phyloP scores from a whole-genome alignment of 345 rosid species.

The Dipteronia sinensis region DNA sequence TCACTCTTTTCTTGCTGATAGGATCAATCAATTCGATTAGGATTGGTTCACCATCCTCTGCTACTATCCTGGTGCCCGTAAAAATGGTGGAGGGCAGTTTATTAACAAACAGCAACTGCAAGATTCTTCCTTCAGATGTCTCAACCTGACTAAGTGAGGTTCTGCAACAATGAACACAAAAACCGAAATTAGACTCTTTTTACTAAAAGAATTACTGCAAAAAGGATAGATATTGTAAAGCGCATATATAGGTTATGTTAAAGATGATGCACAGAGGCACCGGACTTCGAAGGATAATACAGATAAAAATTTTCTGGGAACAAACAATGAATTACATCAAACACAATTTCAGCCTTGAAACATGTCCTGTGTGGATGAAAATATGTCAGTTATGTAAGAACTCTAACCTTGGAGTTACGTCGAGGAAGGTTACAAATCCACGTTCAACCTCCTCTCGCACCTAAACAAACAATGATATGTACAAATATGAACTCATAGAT shows the following conservation, averaged over 20 bases:
- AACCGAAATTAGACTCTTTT: slow-evolving; percentile 1
- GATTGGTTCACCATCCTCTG: slow-evolving; percentile 47
- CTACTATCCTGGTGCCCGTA: slow-evolving; percentile 56
- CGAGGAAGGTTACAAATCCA: slow-evolving; percentile 19
- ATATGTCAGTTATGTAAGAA: not conserved
- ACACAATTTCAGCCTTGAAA: not conserved
- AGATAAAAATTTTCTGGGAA: not conserved
- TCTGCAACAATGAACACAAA: slow-evolving; percentile 19
- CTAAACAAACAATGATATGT: slow-evolving; percentile 25
- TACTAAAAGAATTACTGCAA: not conserved
- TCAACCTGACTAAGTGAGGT: slow-evolving; percentile 28
- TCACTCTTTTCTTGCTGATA: slow-evolving; percentile 30
- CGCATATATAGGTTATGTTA: too few relatives aligned
- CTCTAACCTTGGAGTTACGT: slow-evolving; percentile 32
- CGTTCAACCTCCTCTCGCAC: slow-evolving; percentile 52
- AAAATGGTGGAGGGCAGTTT: slow-evolving; percentile 45
- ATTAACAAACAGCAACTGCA: slow-evolving; percentile 48
- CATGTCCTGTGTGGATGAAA: not conserved
- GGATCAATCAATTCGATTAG: slow-evolving; percentile 51
- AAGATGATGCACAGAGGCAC: too few relatives aligned
- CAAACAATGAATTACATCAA: not conserved
- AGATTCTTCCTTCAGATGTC: slow-evolving; percentile 35
- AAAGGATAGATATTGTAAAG: too few relatives aligned
- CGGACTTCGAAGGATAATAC: too few relatives aligned
- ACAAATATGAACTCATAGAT: not conserved